Percentiles rank a stretch among this genome's conserved stretches.
Evolutionary conservation across 192 early-diverging fungal genomes (phyloP).

Genomic region (Backusella psychrophila): DNA sequence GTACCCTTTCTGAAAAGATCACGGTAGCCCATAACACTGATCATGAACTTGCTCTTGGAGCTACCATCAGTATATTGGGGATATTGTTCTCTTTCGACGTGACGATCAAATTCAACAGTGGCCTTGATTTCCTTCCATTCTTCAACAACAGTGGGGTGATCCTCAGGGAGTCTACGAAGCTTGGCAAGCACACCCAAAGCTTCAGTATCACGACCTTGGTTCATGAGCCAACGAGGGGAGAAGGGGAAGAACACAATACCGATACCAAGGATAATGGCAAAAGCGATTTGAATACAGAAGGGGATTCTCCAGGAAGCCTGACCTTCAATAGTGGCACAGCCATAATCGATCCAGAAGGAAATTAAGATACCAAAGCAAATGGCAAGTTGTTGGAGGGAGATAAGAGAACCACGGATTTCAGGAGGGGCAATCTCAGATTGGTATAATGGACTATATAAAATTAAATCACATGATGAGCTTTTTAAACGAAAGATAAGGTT

Average conservation of each 20-base stretch:
- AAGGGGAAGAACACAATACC: constrained; percentile 73
- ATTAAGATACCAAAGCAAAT: constrained; percentile 58
- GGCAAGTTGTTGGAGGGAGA: constrained; percentile 56
- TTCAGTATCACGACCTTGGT: constrained; percentile 50
- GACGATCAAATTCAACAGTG: constrained; percentile 32
- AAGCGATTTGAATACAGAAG: constrained; percentile 67
- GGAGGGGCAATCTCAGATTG: constrained; percentile 58
- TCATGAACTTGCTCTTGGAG: constrained; percentile 8
- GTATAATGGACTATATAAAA: constrained; percentile 38
- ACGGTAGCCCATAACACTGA: constrained; percentile 29
- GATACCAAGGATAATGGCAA: constrained; percentile 58
- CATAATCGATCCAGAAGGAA: constrained; percentile 56
- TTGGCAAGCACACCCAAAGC: constrained; percentile 54
- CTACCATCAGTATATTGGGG: constrained; percentile 21
- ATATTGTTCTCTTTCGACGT: constrained; percentile 17
- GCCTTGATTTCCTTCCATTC: constrained; percentile 38
- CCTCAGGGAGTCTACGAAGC: constrained; percentile 31
- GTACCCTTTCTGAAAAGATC: constrained; percentile 51
- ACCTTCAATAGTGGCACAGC: constrained; percentile 20
- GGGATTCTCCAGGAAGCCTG: constrained; percentile 66
- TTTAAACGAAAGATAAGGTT: constrained; percentile 18
- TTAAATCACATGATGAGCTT: neutral
- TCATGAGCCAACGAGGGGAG: constrained; percentile 76
- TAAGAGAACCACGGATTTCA: constrained; percentile 55
- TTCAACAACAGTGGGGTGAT: constrained; percentile 18